These are phyloP conservation scores for Diddensiella caesifluorescens DNA, from an alignment of 805 yeast genomes.

Conservation along the genomic window DNA sequence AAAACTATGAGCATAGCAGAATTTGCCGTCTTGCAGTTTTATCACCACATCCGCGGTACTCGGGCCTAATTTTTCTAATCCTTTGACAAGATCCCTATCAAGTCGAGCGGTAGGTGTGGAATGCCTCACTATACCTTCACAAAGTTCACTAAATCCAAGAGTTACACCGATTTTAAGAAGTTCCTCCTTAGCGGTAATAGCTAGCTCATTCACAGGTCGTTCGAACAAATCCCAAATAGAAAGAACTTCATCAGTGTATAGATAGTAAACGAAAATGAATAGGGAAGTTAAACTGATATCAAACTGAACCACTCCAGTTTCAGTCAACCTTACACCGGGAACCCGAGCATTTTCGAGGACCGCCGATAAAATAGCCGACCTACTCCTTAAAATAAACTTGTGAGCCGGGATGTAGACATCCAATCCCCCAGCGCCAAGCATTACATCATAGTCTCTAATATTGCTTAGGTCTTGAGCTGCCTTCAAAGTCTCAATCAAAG, in stretches of 20 bases:
- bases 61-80: slow-evolving; percentile 51
- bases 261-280: slow-evolving; percentile 23
- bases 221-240: slow-evolving; percentile 19
- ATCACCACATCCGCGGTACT: slow-evolving; percentile 41
- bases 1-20: slow-evolving; percentile 39
- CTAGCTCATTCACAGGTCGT: slow-evolving; percentile 9
- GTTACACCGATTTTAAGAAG: slow-evolving; percentile 20
- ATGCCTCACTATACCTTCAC: slow-evolving; percentile 17
- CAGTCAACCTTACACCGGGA: neutral
- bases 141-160: slow-evolving; percentile 19
- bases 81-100: slow-evolving; percentile 42
- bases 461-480: neutral
- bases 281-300: slow-evolving; percentile 17
- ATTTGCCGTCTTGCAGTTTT: slow-evolving; percentile 42
- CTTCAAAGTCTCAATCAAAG: slow-evolving; percentile 1
- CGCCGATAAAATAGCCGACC: slow-evolving; percentile 2
- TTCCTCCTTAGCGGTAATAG: slow-evolving; percentile 23
- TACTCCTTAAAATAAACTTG: slow-evolving; percentile 8
- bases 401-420: slow-evolving; percentile 16
- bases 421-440: slow-evolving; percentile 23
- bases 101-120: too few relatives aligned
- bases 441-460: slow-evolving; percentile 10
- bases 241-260: slow-evolving; percentile 27
- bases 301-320: neutral
- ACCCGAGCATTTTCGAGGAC: neutral